A percentile compares a stretch with the other conserved stretches of the same genome.
Conservation (phyloP, 1,284 basidiomycete genomes). For the Rhizoctonia solani region DNA sequence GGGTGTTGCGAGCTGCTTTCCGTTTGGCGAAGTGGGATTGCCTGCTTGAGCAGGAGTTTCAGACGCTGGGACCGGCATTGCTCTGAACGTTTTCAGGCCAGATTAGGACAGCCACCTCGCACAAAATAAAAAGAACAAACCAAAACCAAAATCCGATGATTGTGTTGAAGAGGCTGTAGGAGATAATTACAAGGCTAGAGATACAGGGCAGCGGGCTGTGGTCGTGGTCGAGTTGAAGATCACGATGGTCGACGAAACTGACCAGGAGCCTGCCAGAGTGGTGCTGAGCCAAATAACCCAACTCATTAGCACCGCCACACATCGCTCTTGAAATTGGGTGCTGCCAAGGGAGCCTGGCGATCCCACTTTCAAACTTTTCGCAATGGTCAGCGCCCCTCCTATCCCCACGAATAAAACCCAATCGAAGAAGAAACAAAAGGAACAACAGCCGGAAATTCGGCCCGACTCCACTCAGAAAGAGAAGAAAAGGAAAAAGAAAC, state of each 20-base stretch:
- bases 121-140: slow-evolving; percentile 2
- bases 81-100: not conserved
- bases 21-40: not conserved
- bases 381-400: slow-evolving; percentile 17
- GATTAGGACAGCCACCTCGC: not conserved
- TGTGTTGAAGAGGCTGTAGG: not conserved
- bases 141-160: not conserved
- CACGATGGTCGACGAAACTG: slow-evolving; percentile 5
- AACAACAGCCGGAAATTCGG: not conserved
- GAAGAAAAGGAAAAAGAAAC: slow-evolving; percentile 7
- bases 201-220: not conserved
- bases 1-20: slow-evolving; percentile 2
- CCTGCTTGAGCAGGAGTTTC: slow-evolving; percentile 2
- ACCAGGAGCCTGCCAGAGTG: too few species aligned
- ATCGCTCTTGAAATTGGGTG: slow-evolving; percentile 22
- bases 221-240: not conserved
- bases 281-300: slow-evolving; percentile 16
- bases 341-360: too few species aligned
- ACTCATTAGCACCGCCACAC: slow-evolving; percentile 20
- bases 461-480: not conserved
- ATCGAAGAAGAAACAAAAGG: not conserved
- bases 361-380: too few species aligned
- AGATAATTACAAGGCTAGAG: not conserved
- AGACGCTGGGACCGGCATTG: slow-evolving; percentile 22
- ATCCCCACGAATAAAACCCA: not conserved